Base-by-base conservation (phyloP, 129 eudicot species). In the Escallonia rubra region DNA sequence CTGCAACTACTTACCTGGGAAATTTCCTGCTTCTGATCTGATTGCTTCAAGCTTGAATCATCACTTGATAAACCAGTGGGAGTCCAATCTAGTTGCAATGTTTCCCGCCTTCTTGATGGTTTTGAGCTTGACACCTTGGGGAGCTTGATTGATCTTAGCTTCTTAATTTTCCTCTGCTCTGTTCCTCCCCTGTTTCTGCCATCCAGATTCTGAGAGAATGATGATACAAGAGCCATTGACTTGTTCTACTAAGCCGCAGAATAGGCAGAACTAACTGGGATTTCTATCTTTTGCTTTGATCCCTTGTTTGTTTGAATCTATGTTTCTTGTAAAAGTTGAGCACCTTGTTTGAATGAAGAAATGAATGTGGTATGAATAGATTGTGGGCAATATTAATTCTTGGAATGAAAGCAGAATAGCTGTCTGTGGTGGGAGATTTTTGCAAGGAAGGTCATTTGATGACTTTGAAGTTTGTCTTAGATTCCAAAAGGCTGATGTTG, bases 161-260 rank as follows among this genome's bases (percentile, higher is more conserved):
- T 76, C 68, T 76, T 80, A 53, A 72, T 10, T 62, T 64, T 80
- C 71, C 56, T 75, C 10, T 73, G 80, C 65, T 81, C 82, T 65
- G 76, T 41, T 42, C n/a, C 65, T 73, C 43, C 64, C 41, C 64
- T 78, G 75, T 62, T 72, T 41, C 57, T 52, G 64, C 65, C 23
- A 23, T 58, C 12, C 44, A 56, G 43, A 16, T 77, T 57, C 46
- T 64, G 75, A 9, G 72, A 41, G 48, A 44, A 13, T 2, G 70
- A 55, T 57, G 78, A 58, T 47, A 73, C 58, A 69, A 62, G n/a
- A 6, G 69, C 72, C 79, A 76, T 80, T 41, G 63, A 52, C 60
- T 44, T 57, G 49, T 52, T 73, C 34, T 23, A 23, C 0, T 23
- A 23, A 23, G 34, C 34, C 1, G 34, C 34, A 23, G 34, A 23